These are phyloP conservation scores for Ajuga reptans DNA, from an alignment of 305 asterid genomes.

Conservation along the genomic window DNA sequence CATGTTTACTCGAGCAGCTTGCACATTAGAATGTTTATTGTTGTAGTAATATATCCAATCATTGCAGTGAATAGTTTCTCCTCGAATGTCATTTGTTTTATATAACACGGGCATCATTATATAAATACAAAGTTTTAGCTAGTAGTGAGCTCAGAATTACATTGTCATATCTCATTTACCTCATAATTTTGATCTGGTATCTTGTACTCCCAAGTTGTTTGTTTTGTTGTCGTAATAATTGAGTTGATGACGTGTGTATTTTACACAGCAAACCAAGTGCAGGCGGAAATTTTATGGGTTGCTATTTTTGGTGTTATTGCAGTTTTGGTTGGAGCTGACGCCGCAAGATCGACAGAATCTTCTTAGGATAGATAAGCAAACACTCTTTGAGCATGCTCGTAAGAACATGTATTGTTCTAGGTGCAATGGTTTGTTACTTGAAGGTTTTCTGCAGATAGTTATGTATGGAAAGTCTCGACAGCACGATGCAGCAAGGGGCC, in stretches of 20 bases:
- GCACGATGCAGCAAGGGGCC: constrained; percentile 47
- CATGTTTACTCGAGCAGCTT: constrained; percentile 12
- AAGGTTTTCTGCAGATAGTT: constrained; percentile 83
- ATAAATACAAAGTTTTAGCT: neutral
- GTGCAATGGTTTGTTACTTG: constrained; percentile 94
- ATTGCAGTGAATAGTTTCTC: neutral
- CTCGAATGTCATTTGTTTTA: constrained; percentile 1
- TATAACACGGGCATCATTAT: neutral
- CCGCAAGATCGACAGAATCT: constrained; percentile 74
- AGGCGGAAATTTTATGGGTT: constrained; percentile 11
- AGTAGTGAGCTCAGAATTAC: neutral
- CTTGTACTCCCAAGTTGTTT: neutral
- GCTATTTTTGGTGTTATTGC: constrained; percentile 28
- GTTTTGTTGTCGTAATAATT: neutral
- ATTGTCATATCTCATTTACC: constrained; percentile 1
- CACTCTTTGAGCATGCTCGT: constrained; percentile 89
- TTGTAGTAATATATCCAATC: neutral
- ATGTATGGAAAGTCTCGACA: constrained; percentile 85
- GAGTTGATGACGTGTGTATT: neutral
- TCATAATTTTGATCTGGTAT: neutral
- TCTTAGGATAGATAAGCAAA: constrained; percentile 83
- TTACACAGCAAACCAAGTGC: neutral
- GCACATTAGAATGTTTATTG: constrained; percentile 13
- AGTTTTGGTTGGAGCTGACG: constrained; percentile 93
- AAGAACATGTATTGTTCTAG: constrained; percentile 98